Conservation (phyloP, 345 rosid genomes). For the Brassica juncea region DNA sequence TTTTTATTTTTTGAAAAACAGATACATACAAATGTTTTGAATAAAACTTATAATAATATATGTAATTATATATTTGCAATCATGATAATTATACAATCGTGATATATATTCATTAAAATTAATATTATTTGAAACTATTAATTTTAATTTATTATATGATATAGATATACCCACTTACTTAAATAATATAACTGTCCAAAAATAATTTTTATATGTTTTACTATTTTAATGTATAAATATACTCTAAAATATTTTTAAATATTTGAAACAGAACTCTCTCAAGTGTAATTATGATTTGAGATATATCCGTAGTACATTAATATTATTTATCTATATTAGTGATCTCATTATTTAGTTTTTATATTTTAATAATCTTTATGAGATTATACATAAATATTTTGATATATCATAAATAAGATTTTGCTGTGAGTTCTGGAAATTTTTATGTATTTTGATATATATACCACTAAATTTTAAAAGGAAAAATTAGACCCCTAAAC, state of each 20-base stretch:
- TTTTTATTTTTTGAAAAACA: too few relatives aligned
- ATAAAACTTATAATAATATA: too few relatives aligned
- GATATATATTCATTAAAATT: neutral
- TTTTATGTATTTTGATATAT: too few relatives aligned
- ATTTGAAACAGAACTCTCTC: neutral
- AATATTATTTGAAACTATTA: neutral
- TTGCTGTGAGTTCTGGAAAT: too few relatives aligned
- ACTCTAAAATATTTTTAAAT: neutral
- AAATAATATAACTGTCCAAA: neutral
- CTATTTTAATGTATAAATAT: neutral
- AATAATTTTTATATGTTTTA: neutral
- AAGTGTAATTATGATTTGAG: neutral
- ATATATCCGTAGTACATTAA: neutral
- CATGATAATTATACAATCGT: neutral
- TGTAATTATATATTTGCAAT: neutral
- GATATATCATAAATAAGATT: too few relatives aligned
- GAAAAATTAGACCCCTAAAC: too few relatives aligned
- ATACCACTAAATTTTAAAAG: too few relatives aligned
- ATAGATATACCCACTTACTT: neutral
- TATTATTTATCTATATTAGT: neutral
- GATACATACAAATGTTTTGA: neutral
- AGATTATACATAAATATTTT: too few relatives aligned
- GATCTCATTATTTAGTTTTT: too few relatives aligned
- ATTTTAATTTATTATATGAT: neutral
- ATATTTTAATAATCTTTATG: too few relatives aligned